phyloP scores from a whole-genome alignment of 305 asterid genomes.

The Fraxinus greggii region DNA sequence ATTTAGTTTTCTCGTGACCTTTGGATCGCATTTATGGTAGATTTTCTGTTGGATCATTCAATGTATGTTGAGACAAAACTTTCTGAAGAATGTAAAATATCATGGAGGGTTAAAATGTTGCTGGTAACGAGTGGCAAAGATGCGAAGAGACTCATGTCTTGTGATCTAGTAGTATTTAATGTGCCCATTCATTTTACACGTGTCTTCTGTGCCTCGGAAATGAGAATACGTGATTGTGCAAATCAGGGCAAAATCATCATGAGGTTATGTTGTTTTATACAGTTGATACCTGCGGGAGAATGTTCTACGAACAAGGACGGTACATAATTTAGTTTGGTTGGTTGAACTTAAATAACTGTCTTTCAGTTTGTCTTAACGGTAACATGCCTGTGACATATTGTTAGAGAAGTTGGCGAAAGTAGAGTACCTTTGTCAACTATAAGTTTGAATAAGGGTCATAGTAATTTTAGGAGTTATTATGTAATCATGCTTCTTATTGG shows the following conservation, averaged over 20 bases:
- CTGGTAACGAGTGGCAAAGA: conserved; percentile 21
- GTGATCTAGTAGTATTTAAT: conserved; percentile 16
- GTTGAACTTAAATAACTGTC: not conserved
- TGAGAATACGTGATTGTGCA: not conserved
- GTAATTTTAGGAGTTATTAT: not conserved
- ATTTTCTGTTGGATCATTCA: not conserved
- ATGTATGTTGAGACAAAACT: conserved; percentile 8
- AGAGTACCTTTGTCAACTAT: not conserved
- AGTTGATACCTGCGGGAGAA: not conserved
- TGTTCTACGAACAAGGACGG: not conserved
- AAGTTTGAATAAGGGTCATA: not conserved
- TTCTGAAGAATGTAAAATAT: not conserved
- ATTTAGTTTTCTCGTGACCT: not conserved
- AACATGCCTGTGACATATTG: not conserved
- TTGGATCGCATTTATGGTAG: conserved; percentile 31
- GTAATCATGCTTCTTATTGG: not conserved
- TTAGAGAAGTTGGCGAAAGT: not conserved
- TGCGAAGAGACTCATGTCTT: conserved; percentile 8
- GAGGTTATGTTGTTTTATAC: not conserved
- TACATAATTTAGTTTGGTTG: not conserved
- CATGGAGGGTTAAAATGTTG: not conserved
- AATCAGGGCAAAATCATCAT: conserved; percentile 17
- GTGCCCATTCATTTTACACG: conserved; percentile 11
- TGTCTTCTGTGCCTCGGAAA: conserved; percentile 10
- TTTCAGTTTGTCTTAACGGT: not conserved